These are phyloP conservation scores for Nannizziopsis arthrosporioides DNA, from an alignment of 2,329 filamentous ascomycete species.

Conservation along the genomic window DNA sequence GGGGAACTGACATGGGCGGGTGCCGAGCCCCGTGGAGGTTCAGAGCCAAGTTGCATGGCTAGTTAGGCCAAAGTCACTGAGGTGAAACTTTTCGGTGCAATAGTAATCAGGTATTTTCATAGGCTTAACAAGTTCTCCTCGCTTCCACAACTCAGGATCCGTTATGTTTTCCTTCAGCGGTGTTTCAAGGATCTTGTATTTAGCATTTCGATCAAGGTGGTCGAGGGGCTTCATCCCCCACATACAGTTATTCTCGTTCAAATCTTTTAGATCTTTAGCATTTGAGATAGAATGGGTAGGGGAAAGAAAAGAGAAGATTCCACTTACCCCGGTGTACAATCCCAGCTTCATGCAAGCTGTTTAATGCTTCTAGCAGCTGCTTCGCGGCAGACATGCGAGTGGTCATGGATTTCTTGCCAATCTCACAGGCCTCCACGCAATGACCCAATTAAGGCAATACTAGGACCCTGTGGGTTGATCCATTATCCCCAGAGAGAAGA, in stretches of 20 bases:
- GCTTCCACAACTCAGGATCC: slow-evolving; percentile 16
- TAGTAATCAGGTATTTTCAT: neutral
- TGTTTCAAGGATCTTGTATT: too few relatives aligned
- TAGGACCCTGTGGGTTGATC: slow-evolving; percentile 13
- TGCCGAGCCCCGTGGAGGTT: slow-evolving; percentile 10
- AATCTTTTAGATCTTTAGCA: too few relatives aligned
- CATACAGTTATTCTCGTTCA: too few relatives aligned
- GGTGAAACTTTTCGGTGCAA: neutral
- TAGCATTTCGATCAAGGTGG: too few relatives aligned
- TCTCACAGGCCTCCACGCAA: too few relatives aligned
- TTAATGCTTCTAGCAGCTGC: slow-evolving; percentile 20
- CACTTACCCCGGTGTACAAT: slow-evolving; percentile 23
- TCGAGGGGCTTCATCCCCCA: too few relatives aligned
- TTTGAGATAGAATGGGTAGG: too few relatives aligned
- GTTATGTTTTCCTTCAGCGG: slow-evolving; percentile 23
- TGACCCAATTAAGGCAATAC: too few relatives aligned
- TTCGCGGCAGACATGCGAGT: slow-evolving; percentile 22
- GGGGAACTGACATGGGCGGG: slow-evolving; percentile 19
- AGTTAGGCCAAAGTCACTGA: slow-evolving; percentile 21
- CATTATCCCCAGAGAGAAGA: too few relatives aligned
- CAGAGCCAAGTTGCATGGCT: slow-evolving; percentile 17
- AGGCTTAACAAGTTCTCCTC: neutral
- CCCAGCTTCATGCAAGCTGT: slow-evolving; percentile 21
- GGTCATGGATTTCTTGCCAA: slow-evolving; percentile 14
- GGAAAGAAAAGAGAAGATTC: too few relatives aligned